These are phyloP conservation scores for Trichosporon faecale DNA, from an alignment of 1,284 basidiomycete genomes.

Conservation along the genomic window DNA sequence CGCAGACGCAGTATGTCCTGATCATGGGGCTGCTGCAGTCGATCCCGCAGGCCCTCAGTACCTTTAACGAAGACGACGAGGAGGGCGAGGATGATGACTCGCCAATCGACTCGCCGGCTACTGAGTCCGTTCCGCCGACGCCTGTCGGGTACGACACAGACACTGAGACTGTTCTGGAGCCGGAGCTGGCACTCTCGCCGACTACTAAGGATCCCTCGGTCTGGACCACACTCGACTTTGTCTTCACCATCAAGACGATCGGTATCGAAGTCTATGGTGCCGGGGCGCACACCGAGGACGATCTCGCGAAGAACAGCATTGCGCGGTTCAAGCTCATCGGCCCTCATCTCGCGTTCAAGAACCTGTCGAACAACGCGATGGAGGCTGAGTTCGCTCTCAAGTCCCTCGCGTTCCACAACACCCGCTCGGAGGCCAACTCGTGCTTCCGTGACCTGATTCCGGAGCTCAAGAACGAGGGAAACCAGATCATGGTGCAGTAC, in stretches of 20 bases:
- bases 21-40: constrained; percentile 69
- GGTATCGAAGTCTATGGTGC: constrained; percentile 89
- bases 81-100: constrained; percentile 23
- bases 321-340: constrained; percentile 79
- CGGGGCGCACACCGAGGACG: constrained; percentile 61
- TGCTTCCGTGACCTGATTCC: constrained; percentile 96
- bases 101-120: constrained; percentile 19
- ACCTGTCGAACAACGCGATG: constrained; percentile 74
- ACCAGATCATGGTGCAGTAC: constrained; percentile 90
- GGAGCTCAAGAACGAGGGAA: constrained; percentile 79
- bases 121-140: constrained; percentile 22
- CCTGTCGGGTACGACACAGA: constrained; percentile 10
- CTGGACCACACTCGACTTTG: constrained; percentile 72
- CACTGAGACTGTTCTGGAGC: constrained; percentile 53
- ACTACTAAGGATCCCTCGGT: constrained; percentile 30
- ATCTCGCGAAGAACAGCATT: constrained; percentile 75
- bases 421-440: constrained; percentile 66
- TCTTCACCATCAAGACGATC: constrained; percentile 70
- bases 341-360: constrained; percentile 76
- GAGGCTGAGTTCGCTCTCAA: constrained; percentile 85
- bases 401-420: constrained; percentile 90
- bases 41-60: constrained; percentile 65
- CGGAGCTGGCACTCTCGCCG: constrained; percentile 53
- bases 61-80: constrained; percentile 47
- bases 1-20: constrained; percentile 82